Percentiles rank a stretch among this genome's conserved stretches.
Evolutionary conservation across 495 filamentous ascomycete genomes (phyloP).

Genomic region (Tuber brumale): DNA sequence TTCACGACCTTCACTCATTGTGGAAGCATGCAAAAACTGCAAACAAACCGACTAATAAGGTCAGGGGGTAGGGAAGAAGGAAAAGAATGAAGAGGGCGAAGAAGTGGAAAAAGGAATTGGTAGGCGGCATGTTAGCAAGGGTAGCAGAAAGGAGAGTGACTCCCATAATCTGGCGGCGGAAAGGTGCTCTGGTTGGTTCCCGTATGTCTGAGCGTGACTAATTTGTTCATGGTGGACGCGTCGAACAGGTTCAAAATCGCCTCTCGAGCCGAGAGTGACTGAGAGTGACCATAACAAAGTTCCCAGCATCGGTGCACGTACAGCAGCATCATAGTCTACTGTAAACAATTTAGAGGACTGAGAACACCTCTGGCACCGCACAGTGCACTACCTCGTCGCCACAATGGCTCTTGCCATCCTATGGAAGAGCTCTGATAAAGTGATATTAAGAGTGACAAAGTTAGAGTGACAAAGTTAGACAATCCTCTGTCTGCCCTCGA

Average conservation of each 20-base stretch:
- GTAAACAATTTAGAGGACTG: not conserved
- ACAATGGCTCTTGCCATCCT: not conserved
- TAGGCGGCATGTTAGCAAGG: not conserved
- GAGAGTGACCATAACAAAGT: not conserved
- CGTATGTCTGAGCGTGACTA: not conserved
- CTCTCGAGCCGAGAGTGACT: not conserved
- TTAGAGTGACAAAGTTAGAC: not conserved
- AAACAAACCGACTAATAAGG: not conserved
- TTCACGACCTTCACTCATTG: conserved; percentile 5
- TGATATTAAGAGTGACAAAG: too few species aligned
- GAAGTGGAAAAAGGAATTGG: not conserved
- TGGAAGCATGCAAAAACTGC: not conserved
- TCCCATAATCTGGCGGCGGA: not conserved
- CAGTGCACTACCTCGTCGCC: not conserved
- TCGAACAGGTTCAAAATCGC: not conserved
- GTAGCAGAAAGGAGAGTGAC: not conserved
- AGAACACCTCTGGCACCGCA: not conserved
- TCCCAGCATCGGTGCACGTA: too few species aligned
- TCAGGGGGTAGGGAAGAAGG: not conserved
- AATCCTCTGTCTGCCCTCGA: too few species aligned
- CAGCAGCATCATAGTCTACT: too few species aligned
- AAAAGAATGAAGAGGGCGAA: not conserved
- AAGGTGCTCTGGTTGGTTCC: not conserved
- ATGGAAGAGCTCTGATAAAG: too few species aligned
- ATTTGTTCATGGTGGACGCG: not conserved